A percentile compares a stretch with the other conserved stretches of the same genome.
These are phyloP conservation scores for Gracilaria gracilis DNA, from an alignment of 23 red algal genomes.

Conservation along the genomic window DNA sequence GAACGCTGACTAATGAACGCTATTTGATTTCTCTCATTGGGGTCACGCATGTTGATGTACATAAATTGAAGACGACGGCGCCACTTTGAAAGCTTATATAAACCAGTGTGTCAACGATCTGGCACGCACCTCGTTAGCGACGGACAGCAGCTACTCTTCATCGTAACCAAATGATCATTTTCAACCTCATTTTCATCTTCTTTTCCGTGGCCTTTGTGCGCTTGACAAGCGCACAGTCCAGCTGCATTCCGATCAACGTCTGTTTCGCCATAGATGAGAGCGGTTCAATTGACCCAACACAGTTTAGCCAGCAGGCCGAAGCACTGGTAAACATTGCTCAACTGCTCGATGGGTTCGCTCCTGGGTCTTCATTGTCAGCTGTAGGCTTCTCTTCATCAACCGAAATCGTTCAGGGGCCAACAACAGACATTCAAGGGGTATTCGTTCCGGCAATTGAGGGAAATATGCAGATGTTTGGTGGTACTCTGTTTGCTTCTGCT, in stretches of 20 bases:
- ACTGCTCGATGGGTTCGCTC: background rate
- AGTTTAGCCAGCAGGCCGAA: slow-evolving; percentile 24
- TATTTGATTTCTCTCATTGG: too few relatives aligned
- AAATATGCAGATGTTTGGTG: slow-evolving; percentile 6
- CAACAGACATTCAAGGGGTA: slow-evolving; percentile 26
- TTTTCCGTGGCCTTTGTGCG: background rate
- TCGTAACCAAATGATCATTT: background rate
- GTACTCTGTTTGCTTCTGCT: slow-evolving; percentile 6
- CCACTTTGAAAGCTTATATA: background rate
- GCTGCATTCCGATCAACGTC: slow-evolving; percentile 27
- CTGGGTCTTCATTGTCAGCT: slow-evolving; percentile 41
- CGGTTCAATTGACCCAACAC: slow-evolving; percentile 11
- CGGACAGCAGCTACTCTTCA: background rate
- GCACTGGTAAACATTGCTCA: slow-evolving; percentile 22
- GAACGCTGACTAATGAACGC: too few relatives aligned
- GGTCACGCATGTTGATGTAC: too few relatives aligned
- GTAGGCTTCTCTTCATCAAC: slow-evolving; percentile 23
- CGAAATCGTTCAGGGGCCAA: slow-evolving; percentile 8
- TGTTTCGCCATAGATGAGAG: slow-evolving; percentile 66
- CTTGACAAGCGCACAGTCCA: background rate
- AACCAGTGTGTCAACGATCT: background rate
- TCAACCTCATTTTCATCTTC: background rate
- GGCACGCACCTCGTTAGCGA: too few relatives aligned
- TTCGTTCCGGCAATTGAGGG: slow-evolving; percentile 34
- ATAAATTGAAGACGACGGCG: too few relatives aligned